Evolutionary conservation across 2,329 filamentous ascomycete species (phyloP), one percentile per base, ranked within the genome.

Genomic region (Bipolaris cookei): DNA sequence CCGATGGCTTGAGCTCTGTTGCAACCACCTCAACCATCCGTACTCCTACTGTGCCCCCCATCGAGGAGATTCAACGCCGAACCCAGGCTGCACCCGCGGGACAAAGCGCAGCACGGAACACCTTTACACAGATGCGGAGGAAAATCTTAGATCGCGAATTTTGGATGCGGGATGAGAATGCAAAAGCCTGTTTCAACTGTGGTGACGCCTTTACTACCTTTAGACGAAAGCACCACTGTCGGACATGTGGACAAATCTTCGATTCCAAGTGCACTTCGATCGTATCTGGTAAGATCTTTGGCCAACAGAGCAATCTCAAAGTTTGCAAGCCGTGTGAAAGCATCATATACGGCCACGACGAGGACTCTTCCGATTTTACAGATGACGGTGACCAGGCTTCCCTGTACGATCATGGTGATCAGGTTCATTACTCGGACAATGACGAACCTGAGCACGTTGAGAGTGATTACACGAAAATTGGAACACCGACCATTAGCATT

Each of bases 91-190:
- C 56, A 4, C 58, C 67, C 20, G 73, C 72, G 5, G 56, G 59
- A 30, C 68, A 74, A 54, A 77, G 77, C 60, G 72, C 84, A 51
- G 79, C 80, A 13, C 71, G 64, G 20, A 72, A 61, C 34, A 63
- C 72, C 3, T 68, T 75, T 28, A 70, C 75, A 47, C 88, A 90
- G 65, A 89, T 97, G 82, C 87, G 90, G 61, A 90, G 91, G 68
- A 92, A 94, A 70, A 88, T 99, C 6, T 80, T 98, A 43, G 96
- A 91, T 74, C 95, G 93, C 70, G 93, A 98, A 66, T 98, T 97
- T 68, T 98, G 94, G 95, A 99, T 99, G 95, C 91, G 92, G 58
- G 95, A 99, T 73, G 95, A 98, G 71, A 97, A 96, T 61, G 96
- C 94, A 58, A 98, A 96, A 73, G 94, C 97, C 68, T 99, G 95